Base-by-base conservation (phyloP, 129 eudicot genomes). In the Pittosporum tobira region DNA sequence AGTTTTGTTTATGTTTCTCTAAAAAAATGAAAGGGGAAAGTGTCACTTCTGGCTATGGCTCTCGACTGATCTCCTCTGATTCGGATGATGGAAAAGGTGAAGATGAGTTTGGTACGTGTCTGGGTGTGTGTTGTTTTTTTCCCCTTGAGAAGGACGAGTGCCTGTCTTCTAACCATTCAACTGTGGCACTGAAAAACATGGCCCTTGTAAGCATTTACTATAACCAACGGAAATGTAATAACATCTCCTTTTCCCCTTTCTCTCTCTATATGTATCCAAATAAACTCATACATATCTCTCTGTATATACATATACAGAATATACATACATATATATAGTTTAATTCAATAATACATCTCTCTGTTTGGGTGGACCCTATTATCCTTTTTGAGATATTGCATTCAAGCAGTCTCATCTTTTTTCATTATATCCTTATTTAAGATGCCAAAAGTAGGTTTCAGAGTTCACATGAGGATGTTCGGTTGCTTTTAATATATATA, bases 121-220 rank as follows among this genome's bases (percentile, higher is more conserved):
- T 13, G 15, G 21, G 52, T 45, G 68, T 52, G 51, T 64, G 59
- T 67, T 74, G 72, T 71, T 48, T 58, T 58, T 68, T 58, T 29
- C 30, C 28, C 31, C 5, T 21, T 77, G 88, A 81, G 75, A 81
- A 77, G 26, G 83, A 81, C 81, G 63, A 74, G 60, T 74, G 80
- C 72, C 75, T 74, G 75, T 61, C 52, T 66, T 47, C 42, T 58
- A 73, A 77, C 72, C 71, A 71, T 74, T 67, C 81, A 68, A 69
- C 72, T 53, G 62, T 71, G 81, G 88, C 88, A 77, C 88, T 77
- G 88, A 81, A 81, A 81, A 81, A 11, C 78, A 79, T 79, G 72
- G 60, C 56, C 46, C 34, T 31, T 63, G 49, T 62, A 16, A 69
- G 74, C 71, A 66, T 68, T 73, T n/a, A n/a, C n/a, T 61, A 69